Conservation (phyloP, 1,284 basidiomycete species). For the Sporisorium iseilematis-ciliati region DNA sequence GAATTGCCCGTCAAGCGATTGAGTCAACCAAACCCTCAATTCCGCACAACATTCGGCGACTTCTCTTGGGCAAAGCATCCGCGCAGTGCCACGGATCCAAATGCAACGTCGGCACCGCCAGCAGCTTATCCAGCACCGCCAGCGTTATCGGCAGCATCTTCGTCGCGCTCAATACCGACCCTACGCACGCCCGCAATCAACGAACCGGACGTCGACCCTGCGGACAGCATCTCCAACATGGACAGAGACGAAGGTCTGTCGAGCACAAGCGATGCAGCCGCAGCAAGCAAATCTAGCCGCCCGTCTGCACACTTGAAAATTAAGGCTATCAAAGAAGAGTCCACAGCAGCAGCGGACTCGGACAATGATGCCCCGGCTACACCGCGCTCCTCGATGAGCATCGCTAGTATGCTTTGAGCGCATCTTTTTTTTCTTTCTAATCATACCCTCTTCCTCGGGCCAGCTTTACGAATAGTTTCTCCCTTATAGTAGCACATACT, state of each 20-base stretch:
- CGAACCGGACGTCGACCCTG: slow-evolving; percentile 19
- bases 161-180: slow-evolving; percentile 2
- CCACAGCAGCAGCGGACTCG: slow-evolving; percentile 5
- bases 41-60: slow-evolving; percentile 42
- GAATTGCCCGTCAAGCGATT: slow-evolving; percentile 46
- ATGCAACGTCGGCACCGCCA: background rate
- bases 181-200: slow-evolving; percentile 8
- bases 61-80: slow-evolving; percentile 32
- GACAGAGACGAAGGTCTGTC: slow-evolving; percentile 9
- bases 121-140: background rate
- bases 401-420: slow-evolving; percentile 39
- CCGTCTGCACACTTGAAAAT: slow-evolving; percentile 20
- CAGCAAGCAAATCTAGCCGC: background rate
- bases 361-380: slow-evolving; percentile 28
- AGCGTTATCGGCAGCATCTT: background rate
- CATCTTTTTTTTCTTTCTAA: background rate
- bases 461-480: background rate
- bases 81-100: slow-evolving; percentile 8
- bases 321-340: slow-evolving; percentile 26
- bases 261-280: slow-evolving; percentile 4
- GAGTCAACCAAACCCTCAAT: slow-evolving; percentile 48
- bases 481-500: background rate
- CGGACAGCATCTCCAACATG: background rate
- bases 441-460: background rate
- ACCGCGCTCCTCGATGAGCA: slow-evolving; percentile 41